phyloP scores from a whole-genome alignment of 306 rosid species.

The Prunus armeniaca region DNA sequence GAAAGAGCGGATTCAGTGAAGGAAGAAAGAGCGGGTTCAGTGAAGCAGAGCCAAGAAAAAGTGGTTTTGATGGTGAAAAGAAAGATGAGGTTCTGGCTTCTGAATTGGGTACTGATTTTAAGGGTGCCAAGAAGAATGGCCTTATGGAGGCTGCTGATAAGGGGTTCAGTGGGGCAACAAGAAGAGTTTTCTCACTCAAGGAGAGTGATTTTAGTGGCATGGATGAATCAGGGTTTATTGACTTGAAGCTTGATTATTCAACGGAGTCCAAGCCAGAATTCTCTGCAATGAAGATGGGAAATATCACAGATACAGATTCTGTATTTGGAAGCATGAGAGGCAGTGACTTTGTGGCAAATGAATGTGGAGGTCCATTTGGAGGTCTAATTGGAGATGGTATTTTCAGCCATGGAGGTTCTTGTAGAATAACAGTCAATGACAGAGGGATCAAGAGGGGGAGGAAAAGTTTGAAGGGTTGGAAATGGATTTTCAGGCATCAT shows the following conservation, averaged over 20 bases:
- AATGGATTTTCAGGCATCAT: constrained; percentile 81
- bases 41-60: constrained; percentile 73
- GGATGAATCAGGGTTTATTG: constrained; percentile 88
- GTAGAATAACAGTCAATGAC: constrained; percentile 79
- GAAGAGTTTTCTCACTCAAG: constrained; percentile 76
- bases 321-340: constrained; percentile 64
- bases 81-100: constrained; percentile 36
- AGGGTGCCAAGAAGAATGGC: constrained; percentile 27
- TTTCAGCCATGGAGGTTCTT: constrained; percentile 63
- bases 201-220: constrained; percentile 88
- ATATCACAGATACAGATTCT: constrained; percentile 30
- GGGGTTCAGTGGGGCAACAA: constrained; percentile 47
- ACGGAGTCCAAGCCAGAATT: constrained; percentile 57
- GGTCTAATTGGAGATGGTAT: constrained; percentile 36
- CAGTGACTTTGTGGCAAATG: constrained; percentile 40
- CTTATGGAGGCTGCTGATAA: constrained; percentile 33
- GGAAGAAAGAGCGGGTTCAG: constrained; percentile 89
- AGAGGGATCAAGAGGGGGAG: constrained; percentile 71
- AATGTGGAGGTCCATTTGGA: constrained; percentile 30
- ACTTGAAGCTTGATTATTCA: constrained; percentile 79
- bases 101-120: constrained; percentile 20
- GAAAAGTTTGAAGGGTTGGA: constrained; percentile 81
- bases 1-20: constrained; percentile 62
- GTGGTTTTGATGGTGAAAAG: constrained; percentile 63
- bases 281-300: constrained; percentile 40